A percentile compares a stretch with the other conserved stretches of the same genome.
phyloP scores from a whole-genome alignment of 768 basidiomycete species.

The Auricularia auricula-judae region DNA sequence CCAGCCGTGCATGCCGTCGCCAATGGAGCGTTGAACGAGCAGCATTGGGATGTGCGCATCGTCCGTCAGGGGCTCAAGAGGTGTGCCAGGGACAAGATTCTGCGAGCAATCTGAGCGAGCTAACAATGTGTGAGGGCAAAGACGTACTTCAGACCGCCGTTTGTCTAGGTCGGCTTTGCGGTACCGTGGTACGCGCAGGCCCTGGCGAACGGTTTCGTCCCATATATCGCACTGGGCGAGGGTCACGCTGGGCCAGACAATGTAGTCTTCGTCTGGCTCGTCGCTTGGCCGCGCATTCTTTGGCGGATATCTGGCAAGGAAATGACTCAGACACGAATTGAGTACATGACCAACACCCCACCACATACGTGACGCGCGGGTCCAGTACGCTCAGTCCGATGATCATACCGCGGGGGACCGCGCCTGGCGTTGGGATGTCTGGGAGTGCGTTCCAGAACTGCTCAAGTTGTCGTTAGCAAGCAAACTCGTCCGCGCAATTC shows the following conservation, averaged over 20 bases:
- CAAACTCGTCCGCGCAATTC: background rate
- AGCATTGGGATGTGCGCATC: conserved; percentile 81
- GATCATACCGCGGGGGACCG: conserved; percentile 62
- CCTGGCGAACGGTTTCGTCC: conserved; percentile 45
- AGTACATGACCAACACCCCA: background rate
- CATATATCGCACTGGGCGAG: conserved; percentile 66
- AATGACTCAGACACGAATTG: background rate
- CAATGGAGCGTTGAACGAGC: conserved; percentile 69
- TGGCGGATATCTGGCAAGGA: conserved; percentile 64
- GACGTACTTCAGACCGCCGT: conserved; percentile 58
- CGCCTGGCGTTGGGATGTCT: conserved; percentile 51
- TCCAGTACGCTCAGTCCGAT: conserved; percentile 75
- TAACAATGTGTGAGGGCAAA: conserved; percentile 1
- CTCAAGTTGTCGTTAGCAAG: background rate
- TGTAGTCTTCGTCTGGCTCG: conserved; percentile 14
- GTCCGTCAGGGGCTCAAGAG: conserved; percentile 50
- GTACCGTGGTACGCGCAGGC: conserved; percentile 50
- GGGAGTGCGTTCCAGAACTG: conserved; percentile 62
- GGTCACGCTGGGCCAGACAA: conserved; percentile 41
- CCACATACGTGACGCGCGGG: conserved; percentile 68
- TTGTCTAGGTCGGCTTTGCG: conserved; percentile 80
- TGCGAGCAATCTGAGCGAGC: conserved; percentile 17
- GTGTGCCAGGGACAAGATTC: conserved; percentile 70
- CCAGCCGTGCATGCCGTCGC: conserved; percentile 69
- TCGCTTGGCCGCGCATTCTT: conserved; percentile 46